A percentile compares a stretch with the other conserved stretches of the same genome.
These are phyloP conservation scores for Rhodotorula sp. DNA, from an alignment of 1,284 basidiomycete genomes.

Conservation along the genomic window DNA sequence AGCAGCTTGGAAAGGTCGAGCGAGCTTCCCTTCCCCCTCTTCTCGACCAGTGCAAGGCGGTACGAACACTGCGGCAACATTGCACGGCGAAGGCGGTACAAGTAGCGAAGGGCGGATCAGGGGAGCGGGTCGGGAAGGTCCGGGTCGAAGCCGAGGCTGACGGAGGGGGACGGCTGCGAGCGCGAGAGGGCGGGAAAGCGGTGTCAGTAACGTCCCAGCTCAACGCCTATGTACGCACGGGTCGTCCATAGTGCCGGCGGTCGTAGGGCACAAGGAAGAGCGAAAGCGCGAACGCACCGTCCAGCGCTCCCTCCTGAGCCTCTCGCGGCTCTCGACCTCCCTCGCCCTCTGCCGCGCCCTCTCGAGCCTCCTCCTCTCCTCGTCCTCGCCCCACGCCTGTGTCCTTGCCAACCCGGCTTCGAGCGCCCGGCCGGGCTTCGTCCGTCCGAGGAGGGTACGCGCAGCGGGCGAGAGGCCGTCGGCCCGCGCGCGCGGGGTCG, in stretches of 20 bases:
- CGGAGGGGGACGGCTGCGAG: slow-evolving; percentile 27
- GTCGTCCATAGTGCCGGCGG: no score
- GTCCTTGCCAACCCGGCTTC: slow-evolving; percentile 14
- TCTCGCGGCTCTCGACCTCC: slow-evolving; percentile 17
- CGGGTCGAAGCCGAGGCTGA: slow-evolving; percentile 33
- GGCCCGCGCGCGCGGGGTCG: slow-evolving; percentile 53
- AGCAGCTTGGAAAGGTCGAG: not conserved
- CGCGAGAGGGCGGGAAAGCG: no score
- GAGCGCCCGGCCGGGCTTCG: slow-evolving; percentile 45
- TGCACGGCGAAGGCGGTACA: no score
- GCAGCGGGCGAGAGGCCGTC: slow-evolving; percentile 83
- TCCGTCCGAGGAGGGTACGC: slow-evolving; percentile 68
- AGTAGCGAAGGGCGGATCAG: no score
- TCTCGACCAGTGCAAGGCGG: no score
- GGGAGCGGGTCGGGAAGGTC: slow-evolving; percentile 9
- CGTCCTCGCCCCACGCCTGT: slow-evolving; percentile 33
- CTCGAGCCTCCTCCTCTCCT: slow-evolving; percentile 17
- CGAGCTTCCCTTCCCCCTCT: no score
- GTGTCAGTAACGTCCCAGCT: not conserved
- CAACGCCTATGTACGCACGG: not conserved
- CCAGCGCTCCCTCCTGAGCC: slow-evolving; percentile 36
- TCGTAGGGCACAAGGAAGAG: not conserved
- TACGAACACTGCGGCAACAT: no score
- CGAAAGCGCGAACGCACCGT: slow-evolving; percentile 18
- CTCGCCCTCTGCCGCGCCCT: slow-evolving; percentile 19